Evolutionary conservation across 163 green algal species (phyloP).

Genomic region (Trebouxiophyceae sp.): DNA sequence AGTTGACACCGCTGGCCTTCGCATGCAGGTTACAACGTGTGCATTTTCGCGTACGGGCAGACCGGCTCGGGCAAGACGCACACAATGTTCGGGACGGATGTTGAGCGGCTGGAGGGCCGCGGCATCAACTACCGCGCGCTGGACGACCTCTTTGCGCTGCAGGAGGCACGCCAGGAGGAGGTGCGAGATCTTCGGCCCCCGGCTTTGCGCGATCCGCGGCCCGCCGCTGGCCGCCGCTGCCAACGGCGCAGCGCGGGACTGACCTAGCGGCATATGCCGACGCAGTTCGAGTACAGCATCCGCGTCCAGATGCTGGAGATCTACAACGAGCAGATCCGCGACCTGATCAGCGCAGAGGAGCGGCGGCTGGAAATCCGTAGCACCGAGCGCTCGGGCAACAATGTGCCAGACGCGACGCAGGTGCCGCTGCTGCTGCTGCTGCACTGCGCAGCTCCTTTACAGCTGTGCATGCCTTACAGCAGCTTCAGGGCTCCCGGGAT

Average conservation of each 20-base stretch:
- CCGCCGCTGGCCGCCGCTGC: too few relatives aligned
- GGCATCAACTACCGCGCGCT: constrained; percentile 89
- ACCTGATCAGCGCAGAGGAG: constrained; percentile 19
- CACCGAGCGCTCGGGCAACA: constrained; percentile 67
- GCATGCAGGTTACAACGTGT: constrained; percentile 92
- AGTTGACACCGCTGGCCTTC: too few relatives aligned
- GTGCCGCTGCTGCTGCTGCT: too few relatives aligned
- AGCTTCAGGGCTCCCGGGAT: too few relatives aligned
- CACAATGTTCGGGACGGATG: constrained; percentile 80
- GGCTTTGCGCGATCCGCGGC: too few relatives aligned
- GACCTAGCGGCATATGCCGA: too few relatives aligned
- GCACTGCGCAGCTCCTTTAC: too few relatives aligned
- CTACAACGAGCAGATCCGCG: constrained; percentile 80
- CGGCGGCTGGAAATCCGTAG: constrained; percentile 59
- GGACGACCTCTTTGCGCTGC: constrained; percentile 81
- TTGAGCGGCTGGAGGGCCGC: constrained; percentile 40
- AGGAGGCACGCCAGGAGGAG: constrained; percentile 48
- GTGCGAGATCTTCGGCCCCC: too few relatives aligned
- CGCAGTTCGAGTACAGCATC: constrained; percentile 70
- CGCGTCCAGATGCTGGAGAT: constrained; percentile 91
- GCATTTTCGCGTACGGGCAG: constrained; percentile 95
- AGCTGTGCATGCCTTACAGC: too few relatives aligned
- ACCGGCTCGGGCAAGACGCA: constrained; percentile 90
- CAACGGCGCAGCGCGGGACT: too few relatives aligned
- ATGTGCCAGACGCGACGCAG: constrained; percentile 76